Conservation (phyloP, 768 basidiomycete species). For the Inosperma sp. region DNA sequence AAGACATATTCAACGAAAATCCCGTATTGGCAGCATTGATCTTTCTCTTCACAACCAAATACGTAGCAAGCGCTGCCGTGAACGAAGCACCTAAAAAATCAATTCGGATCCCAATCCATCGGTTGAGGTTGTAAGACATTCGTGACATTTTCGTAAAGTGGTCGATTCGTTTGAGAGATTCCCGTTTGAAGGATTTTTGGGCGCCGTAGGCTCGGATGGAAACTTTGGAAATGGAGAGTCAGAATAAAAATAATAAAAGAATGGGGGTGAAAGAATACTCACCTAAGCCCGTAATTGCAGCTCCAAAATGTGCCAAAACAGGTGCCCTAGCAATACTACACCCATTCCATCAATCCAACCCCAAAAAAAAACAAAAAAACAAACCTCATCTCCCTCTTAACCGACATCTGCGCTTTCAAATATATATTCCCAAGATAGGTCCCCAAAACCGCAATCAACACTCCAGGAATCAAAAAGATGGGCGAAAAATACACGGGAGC, state of each 20-base stretch:
- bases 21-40: conserved; percentile 41
- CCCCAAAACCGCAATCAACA: conserved; percentile 40
- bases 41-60: conserved; percentile 42
- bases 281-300: conserved; percentile 52
- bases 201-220: conserved; percentile 67
- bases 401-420: conserved; percentile 43
- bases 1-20: conserved; percentile 56
- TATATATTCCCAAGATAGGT: conserved; percentile 41
- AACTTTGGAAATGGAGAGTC: conserved; percentile 22
- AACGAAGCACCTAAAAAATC: conserved; percentile 57
- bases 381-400: conserved; percentile 47
- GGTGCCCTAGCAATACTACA: conserved; percentile 27
- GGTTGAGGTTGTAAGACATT: conserved; percentile 51
- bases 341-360: neutral
- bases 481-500: conserved; percentile 45
- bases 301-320: conserved; percentile 44
- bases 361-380: conserved; percentile 26
- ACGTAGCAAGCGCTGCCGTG: conserved; percentile 48
- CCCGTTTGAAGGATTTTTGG: conserved; percentile 44
- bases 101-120: conserved; percentile 48
- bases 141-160: conserved; percentile 43
- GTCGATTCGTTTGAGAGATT: conserved; percentile 51
- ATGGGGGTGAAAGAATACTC: conserved; percentile 17
- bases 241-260: neutral
- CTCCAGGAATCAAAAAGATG: conserved; percentile 42